phyloP scores from a whole-genome alignment of 345 rosid genomes.

The Ailanthus altissimus region DNA sequence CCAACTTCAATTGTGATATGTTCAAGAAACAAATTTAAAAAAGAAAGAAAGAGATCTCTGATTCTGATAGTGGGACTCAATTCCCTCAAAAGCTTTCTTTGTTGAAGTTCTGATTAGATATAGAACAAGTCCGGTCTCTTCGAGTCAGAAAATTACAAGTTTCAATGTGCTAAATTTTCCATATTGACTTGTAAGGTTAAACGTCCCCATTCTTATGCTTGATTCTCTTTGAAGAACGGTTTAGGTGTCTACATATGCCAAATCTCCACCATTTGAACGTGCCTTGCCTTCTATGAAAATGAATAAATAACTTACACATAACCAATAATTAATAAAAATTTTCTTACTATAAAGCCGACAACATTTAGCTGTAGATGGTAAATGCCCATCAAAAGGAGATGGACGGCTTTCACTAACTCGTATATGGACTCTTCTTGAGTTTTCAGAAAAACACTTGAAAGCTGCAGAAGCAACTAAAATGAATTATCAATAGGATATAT shows the following conservation, averaged over 20 bases:
- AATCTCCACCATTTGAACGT: too few relatives aligned
- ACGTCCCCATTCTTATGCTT: too few relatives aligned
- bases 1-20: too few relatives aligned
- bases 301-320: background rate
- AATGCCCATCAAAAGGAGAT: slow-evolving; percentile 23
- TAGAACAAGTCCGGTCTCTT: background rate
- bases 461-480: slow-evolving; percentile 18
- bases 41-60: too few relatives aligned
- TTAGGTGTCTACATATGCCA: too few relatives aligned
- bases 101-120: too few relatives aligned
- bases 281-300: background rate
- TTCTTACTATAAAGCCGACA: background rate
- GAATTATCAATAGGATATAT: background rate
- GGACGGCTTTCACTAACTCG: too few relatives aligned
- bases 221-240: too few relatives aligned
- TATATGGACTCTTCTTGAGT: background rate
- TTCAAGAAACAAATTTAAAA: too few relatives aligned
- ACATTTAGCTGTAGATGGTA: slow-evolving; percentile 6
- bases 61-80: too few relatives aligned
- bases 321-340: background rate
- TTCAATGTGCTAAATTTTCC: background rate
- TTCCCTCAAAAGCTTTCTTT: too few relatives aligned
- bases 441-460: slow-evolving; percentile 25
- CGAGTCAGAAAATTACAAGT: background rate
- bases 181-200: too few relatives aligned